A percentile compares a stretch with the other conserved stretches of the same genome.
Evolutionary conservation across 2,329 filamentous ascomycete genomes (phyloP).

Genomic region (Pseudogymnoascus sp.): DNA sequence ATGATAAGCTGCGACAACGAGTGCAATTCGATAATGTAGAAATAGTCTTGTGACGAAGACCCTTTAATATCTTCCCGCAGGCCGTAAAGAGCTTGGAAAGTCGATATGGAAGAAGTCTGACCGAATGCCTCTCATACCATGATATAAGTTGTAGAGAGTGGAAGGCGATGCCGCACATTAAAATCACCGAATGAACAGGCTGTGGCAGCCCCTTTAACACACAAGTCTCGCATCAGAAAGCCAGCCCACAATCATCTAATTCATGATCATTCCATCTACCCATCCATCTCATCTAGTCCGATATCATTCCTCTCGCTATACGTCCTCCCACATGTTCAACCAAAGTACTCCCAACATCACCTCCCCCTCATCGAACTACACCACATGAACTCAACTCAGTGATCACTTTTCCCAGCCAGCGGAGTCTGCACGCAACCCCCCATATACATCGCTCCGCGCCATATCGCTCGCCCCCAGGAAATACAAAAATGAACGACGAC

Average conservation of each 20-base stretch:
- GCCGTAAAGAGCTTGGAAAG: background rate
- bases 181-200: background rate
- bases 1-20: background rate
- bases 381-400: background rate
- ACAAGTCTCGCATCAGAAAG: background rate
- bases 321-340: background rate
- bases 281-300: background rate
- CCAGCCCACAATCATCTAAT: background rate
- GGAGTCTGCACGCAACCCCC: background rate
- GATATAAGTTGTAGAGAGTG: background rate
- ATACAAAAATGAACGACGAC: background rate
- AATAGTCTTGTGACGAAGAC: background rate
- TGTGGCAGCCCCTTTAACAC: background rate
- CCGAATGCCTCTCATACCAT: background rate
- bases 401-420: constrained; percentile 7
- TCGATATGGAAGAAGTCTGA: background rate
- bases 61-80: too few relatives aligned
- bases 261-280: constrained; percentile 4
- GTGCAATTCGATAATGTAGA: too few relatives aligned
- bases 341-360: background rate
- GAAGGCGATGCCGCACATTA: background rate
- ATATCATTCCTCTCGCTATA: background rate
- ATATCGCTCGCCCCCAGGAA: background rate
- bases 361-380: background rate
- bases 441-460: constrained; percentile 8